Base-by-base conservation (phyloP, 108 stramenopile genomes). In the Bacterosira constricta region DNA sequence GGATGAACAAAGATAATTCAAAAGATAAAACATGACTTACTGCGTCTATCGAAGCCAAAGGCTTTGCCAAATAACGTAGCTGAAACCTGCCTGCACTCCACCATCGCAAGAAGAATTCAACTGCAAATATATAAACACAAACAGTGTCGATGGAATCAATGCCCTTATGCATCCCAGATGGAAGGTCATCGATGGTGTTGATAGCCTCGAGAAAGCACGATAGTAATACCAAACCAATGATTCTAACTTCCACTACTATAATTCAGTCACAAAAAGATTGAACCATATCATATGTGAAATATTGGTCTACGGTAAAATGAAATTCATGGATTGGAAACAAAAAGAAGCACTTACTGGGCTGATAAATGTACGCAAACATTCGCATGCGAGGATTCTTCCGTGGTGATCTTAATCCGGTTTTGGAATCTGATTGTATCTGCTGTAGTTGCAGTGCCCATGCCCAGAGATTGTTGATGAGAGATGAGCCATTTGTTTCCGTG, bases 21-120 rank as follows among this genome's bases (percentile, higher is more conserved):
- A 36, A 17, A 3, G 8, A 32, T 37, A 56, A 32, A 37, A n/a
- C n/a, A n/a, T n/a, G 3, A 0, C 55, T n/a, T 32, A 85, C 38
- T 7, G 86, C 65, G 69, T 93, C 92, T 3, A 88, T 71, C 9
- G 80, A 49, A 11, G 78, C 65, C 44, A 86, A 78, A 25, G 85
- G 85, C 26, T 81, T 75, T 10, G 85, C 47, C 11, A 91, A 34
- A 45, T 86, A 88, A 11, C 81, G 46, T 10, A 73, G 36, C 30
- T 79, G 70, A 36, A 84, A 81, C 17, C 75, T 41, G 0, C 83
- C 83, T 1, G 79, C 83, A 6, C 67, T 56, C 74, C 75, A 90
- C 89, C 89, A 90, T 41, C 89, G 55, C 18, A 80, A 47, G 42
- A 82, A 67, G 61, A 90, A 90, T 31, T 87, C 86, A 1, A 80